Evolutionary conservation across 805 yeast species (phyloP).

Genomic region (Ogataea naganishii): DNA sequence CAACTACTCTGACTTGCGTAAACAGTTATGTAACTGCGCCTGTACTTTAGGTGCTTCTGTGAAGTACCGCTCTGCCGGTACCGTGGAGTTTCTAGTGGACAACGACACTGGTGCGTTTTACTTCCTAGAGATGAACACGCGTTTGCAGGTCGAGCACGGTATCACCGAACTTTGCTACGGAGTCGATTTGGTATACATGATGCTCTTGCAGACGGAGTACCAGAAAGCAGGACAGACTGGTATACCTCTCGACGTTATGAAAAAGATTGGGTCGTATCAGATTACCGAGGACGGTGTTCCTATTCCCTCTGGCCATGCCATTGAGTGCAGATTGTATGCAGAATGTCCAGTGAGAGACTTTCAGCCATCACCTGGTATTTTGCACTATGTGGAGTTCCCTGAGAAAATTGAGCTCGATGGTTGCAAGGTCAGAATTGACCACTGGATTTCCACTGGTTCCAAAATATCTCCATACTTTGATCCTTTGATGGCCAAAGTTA

Average conservation of each 20-base stretch:
- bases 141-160: constrained; percentile 23
- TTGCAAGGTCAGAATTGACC: constrained; percentile 15
- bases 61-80: constrained; percentile 21
- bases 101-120: constrained; percentile 16
- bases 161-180: constrained; percentile 17
- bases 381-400: constrained; percentile 15
- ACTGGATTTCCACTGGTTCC: constrained; percentile 19
- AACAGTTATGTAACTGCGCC: constrained; percentile 12
- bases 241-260: constrained; percentile 9
- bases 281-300: constrained; percentile 7
- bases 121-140: constrained; percentile 21
- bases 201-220: constrained; percentile 19
- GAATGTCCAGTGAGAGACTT: constrained; percentile 19
- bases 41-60: constrained; percentile 12
- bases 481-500: constrained; percentile 21
- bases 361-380: constrained; percentile 20
- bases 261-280: constrained; percentile 5
- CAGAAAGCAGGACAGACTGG: constrained; percentile 12
- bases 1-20: constrained; percentile 8
- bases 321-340: constrained; percentile 20
- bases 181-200: constrained; percentile 17
- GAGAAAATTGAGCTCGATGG: background rate
- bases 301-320: constrained; percentile 19
- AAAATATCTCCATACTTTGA: constrained; percentile 22
- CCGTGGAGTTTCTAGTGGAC: constrained; percentile 21